phyloP scores from a whole-genome alignment of 1,139 yeast species.

The Casaregolazyma suthepensis region DNA sequence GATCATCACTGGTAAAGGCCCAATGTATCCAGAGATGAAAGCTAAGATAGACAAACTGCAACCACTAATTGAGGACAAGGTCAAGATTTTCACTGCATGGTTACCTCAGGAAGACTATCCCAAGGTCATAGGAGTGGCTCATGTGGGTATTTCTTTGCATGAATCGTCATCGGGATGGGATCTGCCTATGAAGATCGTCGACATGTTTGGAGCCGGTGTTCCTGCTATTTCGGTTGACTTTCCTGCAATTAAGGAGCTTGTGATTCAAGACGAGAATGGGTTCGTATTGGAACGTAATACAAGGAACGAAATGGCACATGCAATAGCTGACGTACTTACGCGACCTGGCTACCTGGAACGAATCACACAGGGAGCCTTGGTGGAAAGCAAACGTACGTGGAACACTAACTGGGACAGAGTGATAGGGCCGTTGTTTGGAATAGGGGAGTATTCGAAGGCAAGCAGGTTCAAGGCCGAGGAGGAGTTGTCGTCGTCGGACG shows the following conservation, averaged over 20 bases:
- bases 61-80: slow-evolving; percentile 36
- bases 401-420: slow-evolving; percentile 58
- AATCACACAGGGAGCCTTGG: slow-evolving; percentile 61
- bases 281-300: slow-evolving; percentile 37
- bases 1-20: slow-evolving; percentile 93
- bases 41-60: slow-evolving; percentile 30
- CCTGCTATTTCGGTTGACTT: slow-evolving; percentile 80
- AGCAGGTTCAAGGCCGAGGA: slow-evolving; percentile 10
- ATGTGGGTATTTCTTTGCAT: slow-evolving; percentile 84
- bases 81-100: slow-evolving; percentile 67
- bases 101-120: slow-evolving; percentile 78
- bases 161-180: slow-evolving; percentile 90
- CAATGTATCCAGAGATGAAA: slow-evolving; percentile 53
- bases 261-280: slow-evolving; percentile 42
- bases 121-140: slow-evolving; percentile 64
- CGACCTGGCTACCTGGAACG: slow-evolving; percentile 33
- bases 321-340: slow-evolving; percentile 43
- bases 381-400: slow-evolving; percentile 69
- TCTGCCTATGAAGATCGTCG: slow-evolving; percentile 95
- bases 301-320: slow-evolving; percentile 43
- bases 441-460: slow-evolving; percentile 27
- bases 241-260: slow-evolving; percentile 46
- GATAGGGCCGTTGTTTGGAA: slow-evolving; percentile 37
- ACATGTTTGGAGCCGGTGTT: slow-evolving; percentile 92
- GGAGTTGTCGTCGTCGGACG: slow-evolving; percentile 8